Evolutionary conservation across 2,329 filamentous ascomycete genomes (phyloP), one percentile per base, ranked within the genome.

Genomic region (Colletotrichum chrysophilum): DNA sequence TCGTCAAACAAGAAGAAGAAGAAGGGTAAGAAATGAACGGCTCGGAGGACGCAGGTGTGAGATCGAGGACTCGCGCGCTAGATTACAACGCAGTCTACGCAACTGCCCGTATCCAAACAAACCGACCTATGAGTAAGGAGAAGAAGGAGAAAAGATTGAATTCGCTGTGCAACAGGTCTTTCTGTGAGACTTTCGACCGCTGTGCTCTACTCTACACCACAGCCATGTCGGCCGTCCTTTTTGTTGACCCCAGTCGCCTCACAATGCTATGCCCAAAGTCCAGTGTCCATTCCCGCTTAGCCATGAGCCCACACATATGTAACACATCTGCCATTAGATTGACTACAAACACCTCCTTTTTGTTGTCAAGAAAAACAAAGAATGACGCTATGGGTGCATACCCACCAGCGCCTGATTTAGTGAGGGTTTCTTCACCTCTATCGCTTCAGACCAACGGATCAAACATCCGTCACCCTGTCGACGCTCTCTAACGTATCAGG

Each of bases 1-100:
- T 80, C 75, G 30, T 79, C 78, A 74, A 87, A 88, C 70, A 89
- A 87, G 79, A 89, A 88, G 83, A 90, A 89, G 84, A 89, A 88
- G 82, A 87, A 87, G 84, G 84, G 87, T 67, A 91, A 90, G 86
- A 91, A 90, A 84, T 91, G 84, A 78, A 14, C 14, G 43, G 43
- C n/a, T 48, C 4, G n/a, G n/a, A 52, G 13, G 34, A 30, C 28
- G 58, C 43, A 52, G 43, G 24, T 8, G 28, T 64, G 66, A 48
- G 3, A 21, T 58, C 2, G 8, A 4, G 26, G 10, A 24, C 24
- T 24, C 55, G n/a, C 58, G 26, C 32, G 61, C 61, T n/a, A 24
- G 30, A 21, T 61, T 21, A 48, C n/a, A 21, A 61, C n/a, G 58
- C 28, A 30, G n/a, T 34, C 32, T 36, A 36, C 32, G 16, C 34